Evolutionary conservation across 2,329 filamentous ascomycete species (phyloP).

Genomic region (Aspergillus ibericus): DNA sequence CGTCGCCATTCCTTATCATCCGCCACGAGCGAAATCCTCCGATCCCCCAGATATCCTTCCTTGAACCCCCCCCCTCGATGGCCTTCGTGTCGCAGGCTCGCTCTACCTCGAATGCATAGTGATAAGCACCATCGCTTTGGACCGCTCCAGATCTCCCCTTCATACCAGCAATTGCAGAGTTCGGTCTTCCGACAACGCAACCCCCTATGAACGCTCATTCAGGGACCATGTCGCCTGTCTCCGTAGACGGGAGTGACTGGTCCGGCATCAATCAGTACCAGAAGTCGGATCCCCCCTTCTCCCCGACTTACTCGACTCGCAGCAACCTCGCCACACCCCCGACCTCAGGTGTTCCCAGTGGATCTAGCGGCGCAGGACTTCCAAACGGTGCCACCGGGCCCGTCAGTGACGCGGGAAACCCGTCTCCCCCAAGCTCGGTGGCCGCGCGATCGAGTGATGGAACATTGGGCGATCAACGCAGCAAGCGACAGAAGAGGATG

Average conservation of each 20-base stretch:
- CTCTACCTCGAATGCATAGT: constrained; percentile 18
- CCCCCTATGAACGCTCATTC: constrained; percentile 68
- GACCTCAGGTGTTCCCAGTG: constrained; percentile 60
- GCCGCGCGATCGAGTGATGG: constrained; percentile 74
- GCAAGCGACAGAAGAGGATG: constrained; percentile 57
- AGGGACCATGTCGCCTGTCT: constrained; percentile 78
- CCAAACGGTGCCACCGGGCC: constrained; percentile 26
- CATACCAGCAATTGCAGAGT: constrained; percentile 3
- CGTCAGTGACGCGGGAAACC: constrained; percentile 46
- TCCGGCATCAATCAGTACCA: constrained; percentile 69
- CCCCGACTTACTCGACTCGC: constrained; percentile 52
- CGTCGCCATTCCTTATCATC: constrained; percentile 5
- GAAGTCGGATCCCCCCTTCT: constrained; percentile 41
- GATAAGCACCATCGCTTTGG: constrained; percentile 1
- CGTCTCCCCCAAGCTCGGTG: constrained; percentile 86
- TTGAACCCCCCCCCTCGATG: constrained; percentile 11
- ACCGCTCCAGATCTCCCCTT: constrained; percentile 5
- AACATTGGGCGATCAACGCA: constrained; percentile 64
- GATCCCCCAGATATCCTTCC: constrained; percentile 5
- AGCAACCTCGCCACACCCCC: constrained; percentile 65
- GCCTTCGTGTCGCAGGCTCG: constrained; percentile 4
- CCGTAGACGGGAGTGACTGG: constrained; percentile 80
- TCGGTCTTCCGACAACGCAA: constrained; percentile 11
- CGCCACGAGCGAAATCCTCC: constrained; percentile 10
- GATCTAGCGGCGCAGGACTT: constrained; percentile 53